Percentiles rank a stretch among this genome's conserved stretches.
These are phyloP conservation scores for Lipomyces sp. DNA, from an alignment of 805 yeast species.

Conservation along the genomic window DNA sequence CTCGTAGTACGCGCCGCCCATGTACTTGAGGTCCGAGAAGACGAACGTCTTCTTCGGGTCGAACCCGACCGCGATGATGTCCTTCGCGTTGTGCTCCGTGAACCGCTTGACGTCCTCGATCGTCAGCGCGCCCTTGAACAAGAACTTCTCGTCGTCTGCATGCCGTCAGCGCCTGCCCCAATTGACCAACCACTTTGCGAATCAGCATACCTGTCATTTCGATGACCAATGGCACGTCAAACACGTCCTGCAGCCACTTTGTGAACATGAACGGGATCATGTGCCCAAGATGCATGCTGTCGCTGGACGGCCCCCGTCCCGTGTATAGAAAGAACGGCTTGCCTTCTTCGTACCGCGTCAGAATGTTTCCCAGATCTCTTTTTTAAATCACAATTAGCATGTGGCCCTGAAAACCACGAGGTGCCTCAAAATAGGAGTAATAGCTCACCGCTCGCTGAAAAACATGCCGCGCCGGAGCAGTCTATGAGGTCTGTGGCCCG, in stretches of 20 bases:
- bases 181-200: background rate
- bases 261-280: constrained; percentile 94
- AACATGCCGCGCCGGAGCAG: constrained; percentile 86
- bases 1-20: constrained; percentile 92
- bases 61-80: constrained; percentile 91
- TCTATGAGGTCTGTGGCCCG: constrained; percentile 90
- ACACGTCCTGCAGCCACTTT: constrained; percentile 96
- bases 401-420: background rate
- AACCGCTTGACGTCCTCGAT: constrained; percentile 82
- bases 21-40: constrained; percentile 86
- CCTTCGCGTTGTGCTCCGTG: constrained; percentile 82
- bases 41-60: constrained; percentile 92
- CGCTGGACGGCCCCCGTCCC: constrained; percentile 95
- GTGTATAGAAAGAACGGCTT: constrained; percentile 94
- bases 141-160: constrained; percentile 97
- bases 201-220: constrained; percentile 45
- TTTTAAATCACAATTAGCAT: too few relatives aligned
- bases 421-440: background rate
- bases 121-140: constrained; percentile 86
- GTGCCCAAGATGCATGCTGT: constrained; percentile 94
- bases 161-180: constrained; percentile 3
- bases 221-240: constrained; percentile 90
- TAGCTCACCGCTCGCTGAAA: constrained; percentile 67
- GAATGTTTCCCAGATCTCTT: constrained; percentile 52
- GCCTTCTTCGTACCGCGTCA: constrained; percentile 88